Percentiles rank a stretch among this genome's conserved stretches.
phyloP scores from a whole-genome alignment of 441 rosid genomes.

The Pelargonium myrrhifolium region DNA sequence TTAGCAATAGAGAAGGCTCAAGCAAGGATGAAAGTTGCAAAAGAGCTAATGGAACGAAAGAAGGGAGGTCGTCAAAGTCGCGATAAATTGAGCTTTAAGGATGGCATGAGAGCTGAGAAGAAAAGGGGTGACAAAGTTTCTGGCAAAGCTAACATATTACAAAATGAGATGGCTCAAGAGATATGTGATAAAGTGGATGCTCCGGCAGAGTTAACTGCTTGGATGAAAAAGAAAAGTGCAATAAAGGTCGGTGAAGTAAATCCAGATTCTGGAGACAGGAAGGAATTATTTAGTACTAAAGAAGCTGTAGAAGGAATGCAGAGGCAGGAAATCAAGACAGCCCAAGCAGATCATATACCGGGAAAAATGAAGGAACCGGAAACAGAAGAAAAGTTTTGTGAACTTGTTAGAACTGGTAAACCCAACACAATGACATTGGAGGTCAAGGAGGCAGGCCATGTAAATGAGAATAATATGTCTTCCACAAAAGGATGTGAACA shows the following conservation, averaged over 20 bases:
- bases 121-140: slow-evolving; percentile 25
- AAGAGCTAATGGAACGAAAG: slow-evolving; percentile 65
- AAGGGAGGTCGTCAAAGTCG: slow-evolving; percentile 44
- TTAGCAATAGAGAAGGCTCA: slow-evolving; percentile 88
- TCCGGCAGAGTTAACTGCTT: slow-evolving; percentile 16
- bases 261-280: slow-evolving; percentile 16
- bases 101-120: slow-evolving; percentile 25
- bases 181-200: slow-evolving; percentile 17
- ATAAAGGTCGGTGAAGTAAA: slow-evolving; percentile 20
- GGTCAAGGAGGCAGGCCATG: slow-evolving; percentile 23
- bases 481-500: slow-evolving; percentile 20
- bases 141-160: slow-evolving; percentile 24
- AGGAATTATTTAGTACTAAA: slow-evolving; percentile 15
- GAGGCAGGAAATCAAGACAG: not conserved
- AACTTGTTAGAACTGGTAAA: not conserved
- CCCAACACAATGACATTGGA: slow-evolving; percentile 4
- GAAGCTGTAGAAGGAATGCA: slow-evolving; percentile 20
- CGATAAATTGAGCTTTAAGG: slow-evolving; percentile 30
- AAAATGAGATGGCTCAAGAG: slow-evolving; percentile 23
- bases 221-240: slow-evolving; percentile 16
- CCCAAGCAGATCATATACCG: slow-evolving; percentile 15
- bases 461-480: slow-evolving; percentile 16
- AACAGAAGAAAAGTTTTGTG: slow-evolving; percentile 10
- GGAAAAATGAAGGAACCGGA: slow-evolving; percentile 23
- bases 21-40: slow-evolving; percentile 61